Percentiles rank a stretch among this genome's conserved stretches.
Conservation (phyloP, 208 protist genomes). For the Trypanosoma congolense region DNA sequence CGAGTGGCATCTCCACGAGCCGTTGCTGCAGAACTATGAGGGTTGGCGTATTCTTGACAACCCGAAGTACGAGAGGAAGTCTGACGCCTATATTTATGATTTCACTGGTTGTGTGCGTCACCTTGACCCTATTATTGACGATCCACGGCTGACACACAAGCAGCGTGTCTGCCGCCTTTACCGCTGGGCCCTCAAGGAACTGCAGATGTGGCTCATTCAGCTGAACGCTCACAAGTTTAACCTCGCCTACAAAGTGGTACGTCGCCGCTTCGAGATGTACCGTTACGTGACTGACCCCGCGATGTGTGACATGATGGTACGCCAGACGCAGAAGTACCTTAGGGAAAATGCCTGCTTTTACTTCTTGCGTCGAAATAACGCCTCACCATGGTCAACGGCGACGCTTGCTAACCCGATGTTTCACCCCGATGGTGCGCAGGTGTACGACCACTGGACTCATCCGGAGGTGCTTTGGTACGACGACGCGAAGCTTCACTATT, state of each 20-base stretch:
- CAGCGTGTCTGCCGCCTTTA: slow-evolving; percentile 89
- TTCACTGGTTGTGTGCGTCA: slow-evolving; percentile 76
- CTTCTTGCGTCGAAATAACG: slow-evolving; percentile 81
- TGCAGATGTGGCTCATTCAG: slow-evolving; percentile 86
- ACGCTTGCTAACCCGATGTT: slow-evolving; percentile 85
- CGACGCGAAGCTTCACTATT: slow-evolving; percentile 87
- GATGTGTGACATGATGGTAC: slow-evolving; percentile 91
- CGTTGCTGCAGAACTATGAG: slow-evolving; percentile 88
- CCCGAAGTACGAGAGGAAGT: slow-evolving; percentile 77
- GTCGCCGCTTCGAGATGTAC: slow-evolving; percentile 84
- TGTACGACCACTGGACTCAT: slow-evolving; percentile 91
- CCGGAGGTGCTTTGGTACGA: slow-evolving; percentile 90
- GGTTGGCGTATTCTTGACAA: slow-evolving; percentile 91
- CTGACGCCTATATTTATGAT: slow-evolving; percentile 80
- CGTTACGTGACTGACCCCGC: slow-evolving; percentile 87
- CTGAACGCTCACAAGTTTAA: slow-evolving; percentile 88
- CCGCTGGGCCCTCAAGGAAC: slow-evolving; percentile 82
- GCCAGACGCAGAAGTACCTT: slow-evolving; percentile 88
- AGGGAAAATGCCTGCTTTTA: slow-evolving; percentile 80
- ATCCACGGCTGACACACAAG: slow-evolving; percentile 90
- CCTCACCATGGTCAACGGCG: slow-evolving; percentile 75
- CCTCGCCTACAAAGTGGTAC: slow-evolving; percentile 85
- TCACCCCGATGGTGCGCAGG: slow-evolving; percentile 82
- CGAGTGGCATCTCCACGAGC: slow-evolving; percentile 89
- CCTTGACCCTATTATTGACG: slow-evolving; percentile 89